A percentile compares a stretch with the other conserved stretches of the same genome.
Conservation (phyloP, 768 basidiomycete genomes). For the Lentinula aciculospora region DNA sequence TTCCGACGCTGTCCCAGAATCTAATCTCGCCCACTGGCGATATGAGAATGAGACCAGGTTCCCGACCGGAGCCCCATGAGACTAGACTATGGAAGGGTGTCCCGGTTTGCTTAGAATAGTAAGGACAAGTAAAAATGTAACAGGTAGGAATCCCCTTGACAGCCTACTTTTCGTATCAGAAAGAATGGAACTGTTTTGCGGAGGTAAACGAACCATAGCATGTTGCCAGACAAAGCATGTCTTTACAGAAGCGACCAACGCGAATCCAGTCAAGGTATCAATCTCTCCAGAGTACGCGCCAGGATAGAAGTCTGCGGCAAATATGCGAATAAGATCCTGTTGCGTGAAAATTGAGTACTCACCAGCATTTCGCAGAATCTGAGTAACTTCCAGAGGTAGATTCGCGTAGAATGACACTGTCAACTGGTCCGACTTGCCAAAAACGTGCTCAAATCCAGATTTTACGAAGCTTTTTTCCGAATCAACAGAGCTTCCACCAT, state of each 20-base stretch:
- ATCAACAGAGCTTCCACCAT: constrained; percentile 28
- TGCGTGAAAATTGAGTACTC: constrained; percentile 14
- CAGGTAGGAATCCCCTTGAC: constrained; percentile 73
- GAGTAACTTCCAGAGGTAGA: constrained; percentile 70
- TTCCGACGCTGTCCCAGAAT: constrained; percentile 86
- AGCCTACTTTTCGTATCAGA: constrained; percentile 27
- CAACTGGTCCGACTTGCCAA: constrained; percentile 72
- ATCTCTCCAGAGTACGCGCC: constrained; percentile 68
- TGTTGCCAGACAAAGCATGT: constrained; percentile 87
- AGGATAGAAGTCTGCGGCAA: constrained; percentile 52
- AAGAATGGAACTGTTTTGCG: not conserved
- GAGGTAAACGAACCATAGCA: constrained; percentile 43
- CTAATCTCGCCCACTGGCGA: constrained; percentile 67
- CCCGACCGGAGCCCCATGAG: constrained; percentile 59
- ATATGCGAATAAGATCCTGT: constrained; percentile 1
- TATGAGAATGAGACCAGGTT: constrained; percentile 83
- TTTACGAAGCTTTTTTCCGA: constrained; percentile 31
- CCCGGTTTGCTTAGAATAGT: constrained; percentile 28
- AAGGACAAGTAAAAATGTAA: constrained; percentile 76
- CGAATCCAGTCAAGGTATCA: constrained; percentile 67
- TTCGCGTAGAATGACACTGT: constrained; percentile 61
- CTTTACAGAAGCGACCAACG: constrained; percentile 62
- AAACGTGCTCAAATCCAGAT: constrained; percentile 37
- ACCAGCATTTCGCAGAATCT: constrained; percentile 67
- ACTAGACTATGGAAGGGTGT: constrained; percentile 61